Evolutionary conservation across 2,329 filamentous ascomycete genomes (phyloP), one percentile per base, ranked within the genome.

Genomic region (Talaromyces funiculosus): DNA sequence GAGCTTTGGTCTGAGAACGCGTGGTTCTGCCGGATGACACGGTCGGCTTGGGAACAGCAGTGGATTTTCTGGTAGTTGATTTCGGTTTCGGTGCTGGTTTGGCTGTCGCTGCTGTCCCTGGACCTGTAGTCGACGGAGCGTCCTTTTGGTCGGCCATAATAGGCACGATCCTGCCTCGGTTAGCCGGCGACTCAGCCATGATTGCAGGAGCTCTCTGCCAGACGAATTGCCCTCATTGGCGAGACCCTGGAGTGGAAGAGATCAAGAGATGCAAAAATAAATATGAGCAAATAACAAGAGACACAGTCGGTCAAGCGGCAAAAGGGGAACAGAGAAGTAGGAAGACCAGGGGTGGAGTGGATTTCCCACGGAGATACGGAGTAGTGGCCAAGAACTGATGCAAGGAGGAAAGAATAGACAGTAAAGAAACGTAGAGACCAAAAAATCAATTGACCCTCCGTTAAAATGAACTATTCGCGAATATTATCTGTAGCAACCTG

Each of bases 81-180:
- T 9, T 54, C 8, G 51, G 33, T 18, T 54, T 54, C 1, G 47
- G 47, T 35, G 33, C 51, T 35, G 18, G 6, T 7, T 53, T 35
- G 4, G 31, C 14, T 37, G 31, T 24, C n/a, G 49, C 26, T 20
- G 49, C 12, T 35, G 35, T 72, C 67, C 26, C 58, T 54, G 42
- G 61, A 53, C 60, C 67, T 67, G 24, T 40, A 59, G 45, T 64
- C 61, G 60, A 57, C 26, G 31, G 24, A 61, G 62, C 67, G 65
- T 60, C 24, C 40, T 58, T 64, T 4, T 45, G 53, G 57, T 67
- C 66, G 61, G 69, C 66, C 67, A 77, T 70, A 67, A 77, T 73
- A 57, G 75, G 75, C 68, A 77, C 74, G 62, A 77, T 75, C 72
- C 75, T 76, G 69, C 68, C 68, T 68, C 71, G 70, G 66, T 71